Evolutionary conservation across 176 grass and related monocot genomes (phyloP), one percentile per base, ranked within the genome.

Genomic region (Puya raimondii): DNA sequence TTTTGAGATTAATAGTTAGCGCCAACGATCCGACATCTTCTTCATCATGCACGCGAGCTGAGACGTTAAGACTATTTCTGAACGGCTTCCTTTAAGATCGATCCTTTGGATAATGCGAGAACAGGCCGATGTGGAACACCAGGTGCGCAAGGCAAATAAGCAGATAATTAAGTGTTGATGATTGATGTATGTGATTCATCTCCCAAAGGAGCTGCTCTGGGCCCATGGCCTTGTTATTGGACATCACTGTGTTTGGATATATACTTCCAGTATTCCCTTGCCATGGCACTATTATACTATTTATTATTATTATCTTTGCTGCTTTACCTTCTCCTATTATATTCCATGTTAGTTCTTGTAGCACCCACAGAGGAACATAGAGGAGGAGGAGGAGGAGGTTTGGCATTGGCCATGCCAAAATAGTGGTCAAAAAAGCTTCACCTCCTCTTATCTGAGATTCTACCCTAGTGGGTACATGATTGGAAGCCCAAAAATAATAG

Each of bases 401-500:
- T 69, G 16, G 2, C 64, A 11, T 67, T 47, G 26, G 48, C 50
- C 23, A 51, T 11, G 63, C 53, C 70, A 70, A 78, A 74, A 63
- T 61, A 74, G 48, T 48, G 67, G 70, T 74, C 78, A 82, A 82
- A 63, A 86, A 82, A 67, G 83, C 73, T 49, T 66, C 63, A 53
- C 67, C 47, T 52, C 14, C 51, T 48, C 70, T 63, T 48, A 51
- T 79, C 81, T 86, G 77, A 33, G 79, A 82, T 68, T 50, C 71
- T 72, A 75, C 75, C 67, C 79, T 74, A 71, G 79, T 70, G 79
- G 33, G 66, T 49, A 63, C 65, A 78, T 78, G 70, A 86, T 86
- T 82, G 59, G 51, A 59, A 8, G 5, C 12, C 17, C 47, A 65
- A 20, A 53, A 20, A 6, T 56, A 17, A 8, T 20, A 20, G 13